Base-by-base conservation (phyloP, 345 rosid genomes). In the Brassica rapa region DNA sequence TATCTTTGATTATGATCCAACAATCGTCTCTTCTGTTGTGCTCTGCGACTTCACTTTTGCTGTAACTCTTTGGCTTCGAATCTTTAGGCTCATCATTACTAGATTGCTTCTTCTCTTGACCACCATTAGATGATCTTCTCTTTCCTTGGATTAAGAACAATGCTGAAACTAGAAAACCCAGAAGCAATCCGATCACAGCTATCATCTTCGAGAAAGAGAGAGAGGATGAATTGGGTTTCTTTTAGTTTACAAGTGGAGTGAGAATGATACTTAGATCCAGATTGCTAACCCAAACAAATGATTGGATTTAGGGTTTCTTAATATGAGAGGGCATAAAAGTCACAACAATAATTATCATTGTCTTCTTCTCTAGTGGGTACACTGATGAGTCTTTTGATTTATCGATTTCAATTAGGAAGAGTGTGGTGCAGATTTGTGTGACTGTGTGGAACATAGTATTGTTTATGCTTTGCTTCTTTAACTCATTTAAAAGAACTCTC, bases 21-120 rank as follows among this genome's bases (percentile, higher is more conserved):
- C 98, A 95, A 78, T 95, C 94, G 15, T 86, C 78, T 84, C 94
- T 90, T 83, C 85, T 93, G 80, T 91, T 83, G 79, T 95, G 98
- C 65, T 68, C 27, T 33, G 93, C 62, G 4, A 93, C 77, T 76
- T 95, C 96, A 29, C 79, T 68, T 74, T 88, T 90, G 24, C 81
- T 79, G 81, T 83, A 87, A 12, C 76, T 68, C 69, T 86, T 88
- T 16, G 81, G 83, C 82, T 75, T 70, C 35, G 6, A 24, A 39
- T 66, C 77, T 14, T 6, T 39, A 74, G 24, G 57, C 33, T 85
- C 84, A 66, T 84, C 84, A 69, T 74, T 66, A 70, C 71, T 74
- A 70, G 81, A 72, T 27, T 70, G 66, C 68, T 66, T 70, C 68
- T 66, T 66, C 76, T 72, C 77, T 0, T 72, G 66, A 11, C 63